Conservation (phyloP, 2,329 filamentous ascomycete genomes). For the Penicillium vulpinum region DNA sequence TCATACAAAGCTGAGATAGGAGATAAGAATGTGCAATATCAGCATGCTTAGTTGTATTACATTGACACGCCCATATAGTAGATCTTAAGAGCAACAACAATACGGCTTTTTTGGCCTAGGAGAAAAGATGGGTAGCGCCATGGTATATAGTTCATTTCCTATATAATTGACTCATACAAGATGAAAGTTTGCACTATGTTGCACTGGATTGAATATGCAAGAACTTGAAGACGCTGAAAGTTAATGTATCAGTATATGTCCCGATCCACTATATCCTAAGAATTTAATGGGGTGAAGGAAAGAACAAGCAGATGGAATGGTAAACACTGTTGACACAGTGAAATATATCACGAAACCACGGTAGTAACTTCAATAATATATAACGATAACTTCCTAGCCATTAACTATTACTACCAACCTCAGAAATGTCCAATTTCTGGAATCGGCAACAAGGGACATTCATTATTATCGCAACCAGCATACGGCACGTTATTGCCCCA, state of each 20-base stretch:
- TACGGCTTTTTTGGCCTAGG: background rate
- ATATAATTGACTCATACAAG: background rate
- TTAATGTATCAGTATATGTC: background rate
- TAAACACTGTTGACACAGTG: no score
- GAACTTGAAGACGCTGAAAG: background rate
- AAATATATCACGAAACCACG: no score
- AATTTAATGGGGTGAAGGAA: no score
- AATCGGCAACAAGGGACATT: background rate
- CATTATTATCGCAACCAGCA: background rate
- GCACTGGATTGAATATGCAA: background rate
- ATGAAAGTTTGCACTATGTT: background rate
- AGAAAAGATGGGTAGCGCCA: no score
- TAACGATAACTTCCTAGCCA: background rate
- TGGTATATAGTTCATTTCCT: background rate
- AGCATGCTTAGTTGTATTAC: background rate
- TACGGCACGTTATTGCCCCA: constrained; percentile 28
- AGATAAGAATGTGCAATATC: background rate
- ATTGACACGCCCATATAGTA: background rate
- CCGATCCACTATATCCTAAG: no score
- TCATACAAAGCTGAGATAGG: background rate
- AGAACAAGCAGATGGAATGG: no score
- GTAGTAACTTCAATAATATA: background rate
- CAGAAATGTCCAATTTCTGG: background rate
- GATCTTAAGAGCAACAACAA: background rate
- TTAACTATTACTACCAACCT: background rate